Conservation (phyloP, 2,329 filamentous ascomycete genomes). For the Curvularia spicifera region DNA sequence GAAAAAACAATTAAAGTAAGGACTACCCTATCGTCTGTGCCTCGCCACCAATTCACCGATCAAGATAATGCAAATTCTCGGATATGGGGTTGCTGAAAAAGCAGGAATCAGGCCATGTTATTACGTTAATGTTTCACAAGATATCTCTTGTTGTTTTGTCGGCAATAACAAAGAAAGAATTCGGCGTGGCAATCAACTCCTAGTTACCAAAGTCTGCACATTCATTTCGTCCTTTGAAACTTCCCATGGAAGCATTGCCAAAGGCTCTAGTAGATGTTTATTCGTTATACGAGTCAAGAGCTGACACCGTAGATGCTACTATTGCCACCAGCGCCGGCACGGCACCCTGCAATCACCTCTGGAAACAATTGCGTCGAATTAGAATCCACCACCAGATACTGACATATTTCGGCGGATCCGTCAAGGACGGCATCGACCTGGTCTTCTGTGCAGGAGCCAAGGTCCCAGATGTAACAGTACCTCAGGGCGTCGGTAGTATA, state of each 20-base stretch:
- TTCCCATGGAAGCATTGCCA: no score
- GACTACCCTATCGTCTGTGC: not conserved
- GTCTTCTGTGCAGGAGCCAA: slow-evolving; percentile 23
- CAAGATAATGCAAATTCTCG: not conserved
- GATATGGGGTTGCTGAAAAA: not conserved
- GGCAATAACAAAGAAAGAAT: not conserved
- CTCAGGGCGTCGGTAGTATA: slow-evolving; percentile 13
- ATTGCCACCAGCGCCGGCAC: slow-evolving; percentile 9
- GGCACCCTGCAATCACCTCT: slow-evolving; percentile 25
- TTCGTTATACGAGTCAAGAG: not conserved
- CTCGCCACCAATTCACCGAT: slow-evolving; percentile 1
- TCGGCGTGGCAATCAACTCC: not conserved
- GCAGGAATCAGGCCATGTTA: not conserved
- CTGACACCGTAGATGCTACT: slow-evolving; percentile 1
- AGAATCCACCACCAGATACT: slow-evolving; percentile 28
- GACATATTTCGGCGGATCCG: slow-evolving; percentile 24
- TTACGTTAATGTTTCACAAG: not conserved
- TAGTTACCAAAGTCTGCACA: not conserved
- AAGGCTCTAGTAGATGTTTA: not conserved
- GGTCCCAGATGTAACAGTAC: slow-evolving; percentile 28
- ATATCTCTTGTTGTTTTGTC: not conserved
- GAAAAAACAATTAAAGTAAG: not conserved
- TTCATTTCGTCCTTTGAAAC: not conserved
- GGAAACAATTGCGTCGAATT: slow-evolving; percentile 29
- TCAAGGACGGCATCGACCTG: slow-evolving; percentile 21